These are phyloP conservation scores for Pyrenophora tritici-repentis DNA, from an alignment of 2,329 filamentous ascomycete genomes.

Conservation along the genomic window DNA sequence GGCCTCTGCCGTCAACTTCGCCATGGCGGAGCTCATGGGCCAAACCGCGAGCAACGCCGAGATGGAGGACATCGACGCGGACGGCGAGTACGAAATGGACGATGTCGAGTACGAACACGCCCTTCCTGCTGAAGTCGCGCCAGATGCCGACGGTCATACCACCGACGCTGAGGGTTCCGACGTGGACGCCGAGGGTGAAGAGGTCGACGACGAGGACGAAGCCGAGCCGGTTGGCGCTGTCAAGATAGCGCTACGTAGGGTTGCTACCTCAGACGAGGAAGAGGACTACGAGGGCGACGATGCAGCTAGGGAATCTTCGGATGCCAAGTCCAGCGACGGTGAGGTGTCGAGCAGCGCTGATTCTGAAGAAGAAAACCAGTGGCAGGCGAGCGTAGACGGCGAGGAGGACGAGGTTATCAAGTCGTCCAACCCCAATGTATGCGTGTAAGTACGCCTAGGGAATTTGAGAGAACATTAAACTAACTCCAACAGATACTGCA, in stretches of 20 bases:
- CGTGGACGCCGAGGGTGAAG: constrained; percentile 50
- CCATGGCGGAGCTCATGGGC: constrained; percentile 50
- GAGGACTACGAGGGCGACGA: constrained; percentile 48
- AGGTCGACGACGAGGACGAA: constrained; percentile 58
- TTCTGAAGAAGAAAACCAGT: constrained; percentile 63
- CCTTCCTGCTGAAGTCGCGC: constrained; percentile 16
- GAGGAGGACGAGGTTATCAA: constrained; percentile 62
- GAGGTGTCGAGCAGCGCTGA: constrained; percentile 50
- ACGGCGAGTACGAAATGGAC: constrained; percentile 49
- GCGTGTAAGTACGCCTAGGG: constrained; percentile 61
- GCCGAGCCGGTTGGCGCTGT: constrained; percentile 52
- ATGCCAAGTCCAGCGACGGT: constrained; percentile 47
- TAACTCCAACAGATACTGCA: constrained; percentile 69
- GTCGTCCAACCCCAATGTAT: constrained; percentile 59
- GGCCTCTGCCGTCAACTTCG: constrained; percentile 49
- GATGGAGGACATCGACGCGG: constrained; percentile 44
- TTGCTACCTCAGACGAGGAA: constrained; percentile 47
- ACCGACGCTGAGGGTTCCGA: constrained; percentile 51
- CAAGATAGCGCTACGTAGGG: constrained; percentile 45
- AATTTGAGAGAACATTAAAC: constrained; percentile 1
- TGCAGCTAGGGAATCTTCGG: constrained; percentile 44
- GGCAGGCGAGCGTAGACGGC: constrained; percentile 59
- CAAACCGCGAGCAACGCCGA: constrained; percentile 39
- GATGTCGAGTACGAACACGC: constrained; percentile 40
- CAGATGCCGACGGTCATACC: constrained; percentile 38